A percentile compares a stretch with the other conserved stretches of the same genome.
Evolutionary conservation across 306 rosid species (phyloP).

Genomic region (peach (Prunus persica)): Prunus_persica_NCBIv2 NC_034009.1:37006501-37007000

Average conservation of each 20-base stretch:
- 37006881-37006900: not conserved
- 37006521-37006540: not conserved
- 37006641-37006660: not conserved
- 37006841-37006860: too few species aligned
- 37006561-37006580: not conserved
- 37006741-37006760: not conserved
- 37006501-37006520: not conserved
- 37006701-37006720: not conserved
- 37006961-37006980: not conserved
- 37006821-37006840: not conserved
- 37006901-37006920: not conserved
- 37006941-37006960: not conserved
- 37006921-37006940: too few species aligned
- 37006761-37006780: not conserved
- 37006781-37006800: not conserved
- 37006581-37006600: not conserved
- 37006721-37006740: not conserved
- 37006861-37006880: not conserved
- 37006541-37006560: not conserved
- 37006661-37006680: not conserved
- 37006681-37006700: not conserved
- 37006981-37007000: constrained; percentile 23
- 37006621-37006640: not conserved
- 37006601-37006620: not conserved
- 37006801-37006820: not conserved